Evolutionary conservation across 1,284 basidiomycete genomes (phyloP), one percentile per base, ranked within the genome.

Genomic region (Malassezia obtusa): DNA sequence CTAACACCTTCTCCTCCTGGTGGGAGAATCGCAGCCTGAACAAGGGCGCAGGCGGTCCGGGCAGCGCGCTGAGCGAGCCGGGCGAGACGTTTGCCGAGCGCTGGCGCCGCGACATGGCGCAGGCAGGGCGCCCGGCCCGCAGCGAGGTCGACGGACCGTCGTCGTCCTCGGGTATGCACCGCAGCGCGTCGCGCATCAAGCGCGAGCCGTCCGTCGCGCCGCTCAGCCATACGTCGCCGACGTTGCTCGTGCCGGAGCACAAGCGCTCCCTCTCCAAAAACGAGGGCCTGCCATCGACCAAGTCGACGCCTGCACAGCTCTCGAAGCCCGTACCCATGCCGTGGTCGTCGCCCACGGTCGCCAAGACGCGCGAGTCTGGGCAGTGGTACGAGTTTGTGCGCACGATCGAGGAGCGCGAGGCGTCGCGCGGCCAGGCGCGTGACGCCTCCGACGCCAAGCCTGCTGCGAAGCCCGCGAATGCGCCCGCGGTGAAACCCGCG

Each of bases 1-100:
- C 45, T 5, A 46, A 45, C 25, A 39, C 43, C 1, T 56, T 56
- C 32, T 44, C 48, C 19, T 49, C 35, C 36, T 56, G 53, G 53
- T 56, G 53, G 53, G 53, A 56, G 30, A 39, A 50, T 19, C 48
- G 47, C 38, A 26, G 24, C 10, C 8, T 40, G 44, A 22, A 7
- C 10, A 36, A 28, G 19, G 17, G n/a, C 24, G n/a, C 35, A 5
- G 37, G 15, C 15, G 38, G 22, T 10, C 37, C 33, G 24, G 28
- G 28, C 11, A 32, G 32, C 28, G n/a, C 19, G 8, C 9, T 21
- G 14, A 21, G 31, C 25, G 45, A 35, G 28, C 30, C 43, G 17
- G 43, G 43, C 43, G 43, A 45, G 22, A 17, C 40, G 15, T 45
- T 51, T 17, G 14, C 38, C 10, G 50, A 52, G 11, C 43, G 32